phyloP scores from a whole-genome alignment of 2,329 filamentous ascomycete species.

The Fusarium nisikadoi region DNA sequence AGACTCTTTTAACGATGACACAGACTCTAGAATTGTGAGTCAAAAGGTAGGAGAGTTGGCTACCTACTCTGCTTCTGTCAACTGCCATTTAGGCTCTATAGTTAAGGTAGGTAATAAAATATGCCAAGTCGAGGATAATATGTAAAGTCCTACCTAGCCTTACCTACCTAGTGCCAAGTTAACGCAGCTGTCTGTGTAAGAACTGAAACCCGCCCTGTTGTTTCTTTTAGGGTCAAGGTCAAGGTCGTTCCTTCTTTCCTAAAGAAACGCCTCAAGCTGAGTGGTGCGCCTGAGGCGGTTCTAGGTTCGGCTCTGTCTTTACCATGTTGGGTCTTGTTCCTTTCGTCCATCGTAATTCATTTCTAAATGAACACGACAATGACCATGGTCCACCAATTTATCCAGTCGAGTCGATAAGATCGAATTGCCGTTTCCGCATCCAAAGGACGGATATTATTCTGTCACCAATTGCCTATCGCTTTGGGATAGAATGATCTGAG shows the following conservation, averaged over 20 bases:
- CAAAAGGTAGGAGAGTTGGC: background rate
- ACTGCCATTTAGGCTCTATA: background rate
- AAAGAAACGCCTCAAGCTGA: slow-evolving; percentile 28
- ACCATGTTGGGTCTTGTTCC: slow-evolving; percentile 29
- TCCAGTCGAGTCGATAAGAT: background rate
- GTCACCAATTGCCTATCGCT: background rate
- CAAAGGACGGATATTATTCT: background rate
- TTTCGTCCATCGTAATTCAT: slow-evolving; percentile 35
- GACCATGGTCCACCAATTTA: background rate
- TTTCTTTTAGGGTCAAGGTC: background rate
- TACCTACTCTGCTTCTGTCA: background rate
- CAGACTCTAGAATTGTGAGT: background rate
- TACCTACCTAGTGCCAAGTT: too few relatives aligned
- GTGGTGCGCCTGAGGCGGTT: slow-evolving; percentile 42
- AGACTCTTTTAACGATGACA: background rate
- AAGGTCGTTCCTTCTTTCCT: slow-evolving; percentile 2
- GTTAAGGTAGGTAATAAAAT: background rate
- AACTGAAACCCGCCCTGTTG: background rate
- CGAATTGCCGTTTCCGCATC: background rate
- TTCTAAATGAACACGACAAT: background rate
- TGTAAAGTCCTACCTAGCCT: background rate
- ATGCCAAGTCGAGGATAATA: background rate
- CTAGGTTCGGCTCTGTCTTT: slow-evolving; percentile 3
- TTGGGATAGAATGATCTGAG: slow-evolving; percentile 26
- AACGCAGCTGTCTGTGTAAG: background rate